phyloP scores from a whole-genome alignment of 371 early-diverging fungal genomes.

The Zychaea mexicana region DNA sequence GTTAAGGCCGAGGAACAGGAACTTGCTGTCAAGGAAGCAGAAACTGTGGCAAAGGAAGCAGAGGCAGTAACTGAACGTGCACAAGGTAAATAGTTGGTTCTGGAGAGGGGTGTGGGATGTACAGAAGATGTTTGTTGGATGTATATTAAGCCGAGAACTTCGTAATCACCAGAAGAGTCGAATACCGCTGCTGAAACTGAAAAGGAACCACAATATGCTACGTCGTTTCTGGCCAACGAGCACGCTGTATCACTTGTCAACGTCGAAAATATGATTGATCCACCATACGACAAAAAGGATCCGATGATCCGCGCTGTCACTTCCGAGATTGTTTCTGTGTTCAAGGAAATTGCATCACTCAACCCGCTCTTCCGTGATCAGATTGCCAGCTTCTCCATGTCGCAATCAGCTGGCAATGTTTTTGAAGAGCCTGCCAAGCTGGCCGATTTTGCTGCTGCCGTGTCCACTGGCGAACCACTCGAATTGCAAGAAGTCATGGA shows the following conservation, averaged over 20 bases:
- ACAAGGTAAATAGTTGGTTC: background rate
- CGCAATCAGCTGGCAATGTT: conserved; percentile 93
- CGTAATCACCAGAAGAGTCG: background rate
- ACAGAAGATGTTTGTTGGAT: background rate
- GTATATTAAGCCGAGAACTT: background rate
- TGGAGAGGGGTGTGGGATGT: background rate
- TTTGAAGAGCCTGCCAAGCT: conserved; percentile 93
- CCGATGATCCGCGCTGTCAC: conserved; percentile 90
- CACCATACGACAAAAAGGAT: conserved; percentile 83
- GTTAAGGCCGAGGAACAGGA: background rate
- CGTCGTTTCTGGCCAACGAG: conserved; percentile 65
- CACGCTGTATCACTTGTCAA: conserved; percentile 81
- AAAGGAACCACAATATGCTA: conserved; percentile 40
- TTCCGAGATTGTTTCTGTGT: conserved; percentile 93
- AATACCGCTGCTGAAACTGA: conserved; percentile 7
- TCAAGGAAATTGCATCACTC: conserved; percentile 91
- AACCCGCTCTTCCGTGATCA: conserved; percentile 97
- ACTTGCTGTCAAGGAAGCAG: conserved; percentile 10
- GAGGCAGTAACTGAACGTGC: background rate
- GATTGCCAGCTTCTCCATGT: conserved; percentile 93
- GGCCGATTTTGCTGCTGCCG: conserved; percentile 97
- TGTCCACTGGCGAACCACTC: conserved; percentile 87
- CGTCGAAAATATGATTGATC: conserved; percentile 85
- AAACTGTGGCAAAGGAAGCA: background rate
- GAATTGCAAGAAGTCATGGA: conserved; percentile 94